These are phyloP conservation scores for Mrakia hoshinonis DNA, from an alignment of 768 basidiomycete species.

Conservation along the genomic window DNA sequence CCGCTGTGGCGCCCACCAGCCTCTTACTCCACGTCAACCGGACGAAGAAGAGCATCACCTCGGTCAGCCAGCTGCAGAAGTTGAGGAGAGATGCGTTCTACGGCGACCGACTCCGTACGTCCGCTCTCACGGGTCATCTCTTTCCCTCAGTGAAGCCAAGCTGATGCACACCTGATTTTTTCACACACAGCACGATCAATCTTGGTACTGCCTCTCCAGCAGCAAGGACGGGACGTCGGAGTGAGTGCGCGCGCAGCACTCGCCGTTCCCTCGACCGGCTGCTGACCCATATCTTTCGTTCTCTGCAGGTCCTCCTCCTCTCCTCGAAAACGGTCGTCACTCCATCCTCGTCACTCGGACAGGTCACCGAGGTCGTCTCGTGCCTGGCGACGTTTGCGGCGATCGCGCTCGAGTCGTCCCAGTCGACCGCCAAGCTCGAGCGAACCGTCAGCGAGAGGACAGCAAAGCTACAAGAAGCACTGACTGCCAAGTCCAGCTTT, in stretches of 20 bases:
- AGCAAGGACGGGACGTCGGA: slow-evolving; percentile 13
- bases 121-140: too few species aligned
- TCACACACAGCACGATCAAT: not conserved
- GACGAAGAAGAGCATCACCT: not conserved
- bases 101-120: not conserved
- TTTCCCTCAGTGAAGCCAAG: too few species aligned
- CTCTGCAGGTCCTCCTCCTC: slow-evolving; percentile 7
- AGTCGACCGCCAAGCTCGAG: slow-evolving; percentile 13
- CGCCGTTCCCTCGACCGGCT: not conserved
- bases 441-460: slow-evolving; percentile 2
- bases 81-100: not conserved
- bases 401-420: slow-evolving; percentile 14
- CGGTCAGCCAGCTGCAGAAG: not conserved
- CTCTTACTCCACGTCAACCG: not conserved
- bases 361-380: slow-evolving; percentile 11
- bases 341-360: not conserved
- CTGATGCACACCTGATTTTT: too few species aligned
- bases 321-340: slow-evolving; percentile 5
- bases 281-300: too few species aligned
- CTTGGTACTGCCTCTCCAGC: slow-evolving; percentile 5
- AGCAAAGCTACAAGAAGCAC: slow-evolving; percentile 4
- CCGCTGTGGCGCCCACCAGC: not conserved
- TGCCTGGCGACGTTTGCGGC: slow-evolving; percentile 16
- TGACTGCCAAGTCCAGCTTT: slow-evolving; percentile 10
- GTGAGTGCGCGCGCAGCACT: not conserved